Percentiles rank a stretch among this genome's conserved stretches.
phyloP scores from a whole-genome alignment of 2,329 filamentous ascomycete genomes.

The Ophiostoma pallidulum region DNA sequence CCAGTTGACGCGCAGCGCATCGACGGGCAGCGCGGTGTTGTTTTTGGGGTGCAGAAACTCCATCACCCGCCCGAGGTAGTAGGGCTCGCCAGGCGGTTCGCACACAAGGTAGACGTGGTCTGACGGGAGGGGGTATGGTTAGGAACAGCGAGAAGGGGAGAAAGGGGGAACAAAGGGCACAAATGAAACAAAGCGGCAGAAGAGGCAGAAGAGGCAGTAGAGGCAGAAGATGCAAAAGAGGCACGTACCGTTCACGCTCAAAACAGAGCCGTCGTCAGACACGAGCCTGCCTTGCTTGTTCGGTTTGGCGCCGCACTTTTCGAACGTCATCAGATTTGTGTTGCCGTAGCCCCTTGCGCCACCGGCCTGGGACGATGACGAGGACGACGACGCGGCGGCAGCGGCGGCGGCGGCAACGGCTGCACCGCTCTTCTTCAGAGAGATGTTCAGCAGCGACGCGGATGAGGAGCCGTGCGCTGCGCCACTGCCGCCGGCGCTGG shows the following conservation, averaged over 20 bases:
- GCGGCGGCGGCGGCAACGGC: constrained; percentile 21
- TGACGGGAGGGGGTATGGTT: constrained; percentile 23
- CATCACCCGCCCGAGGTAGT: constrained; percentile 97
- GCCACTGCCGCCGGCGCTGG: constrained; percentile 13
- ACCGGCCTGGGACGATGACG: constrained; percentile 23
- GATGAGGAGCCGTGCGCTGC: constrained; percentile 4
- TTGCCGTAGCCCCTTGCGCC: constrained; percentile 39
- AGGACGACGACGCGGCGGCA: constrained; percentile 30
- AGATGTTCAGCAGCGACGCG: constrained; percentile 11
- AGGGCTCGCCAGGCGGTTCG: constrained; percentile 94
- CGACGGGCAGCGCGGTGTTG: constrained; percentile 62
- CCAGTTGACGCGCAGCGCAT: constrained; percentile 92
- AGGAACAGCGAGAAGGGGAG: not conserved
- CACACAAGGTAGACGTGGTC: constrained; percentile 90
- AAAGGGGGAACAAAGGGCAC: not conserved
- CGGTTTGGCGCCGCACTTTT: constrained; percentile 56
- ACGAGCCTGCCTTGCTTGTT: constrained; percentile 64
- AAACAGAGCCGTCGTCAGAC: constrained; percentile 80
- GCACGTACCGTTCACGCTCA: constrained; percentile 73
- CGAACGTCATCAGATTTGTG: constrained; percentile 85
- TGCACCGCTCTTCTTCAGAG: constrained; percentile 13
- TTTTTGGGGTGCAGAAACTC: constrained; percentile 85
- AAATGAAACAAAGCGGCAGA: not conserved
- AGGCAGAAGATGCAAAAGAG: constrained; percentile 3
- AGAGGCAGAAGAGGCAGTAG: not conserved